These are phyloP conservation scores for Handroanthus guayacan DNA, from an alignment of 257 asterid species.

Conservation along the genomic window DNA sequence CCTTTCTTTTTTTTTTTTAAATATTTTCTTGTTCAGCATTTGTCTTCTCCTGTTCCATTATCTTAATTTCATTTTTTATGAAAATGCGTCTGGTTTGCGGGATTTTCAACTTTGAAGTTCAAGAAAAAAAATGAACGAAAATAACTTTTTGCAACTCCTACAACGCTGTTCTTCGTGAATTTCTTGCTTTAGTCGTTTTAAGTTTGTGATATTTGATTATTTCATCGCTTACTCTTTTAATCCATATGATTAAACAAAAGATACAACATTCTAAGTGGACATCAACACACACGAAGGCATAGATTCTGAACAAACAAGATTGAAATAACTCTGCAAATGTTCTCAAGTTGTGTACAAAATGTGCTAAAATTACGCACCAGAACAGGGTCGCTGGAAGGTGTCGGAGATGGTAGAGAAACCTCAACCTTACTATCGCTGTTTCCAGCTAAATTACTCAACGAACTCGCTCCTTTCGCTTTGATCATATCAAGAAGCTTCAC, in stretches of 20 bases:
- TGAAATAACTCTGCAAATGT: constrained; percentile 16
- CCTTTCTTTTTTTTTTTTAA: too few species aligned
- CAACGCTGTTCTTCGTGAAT: not conserved
- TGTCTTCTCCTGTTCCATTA: too few species aligned
- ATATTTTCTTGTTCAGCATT: too few species aligned
- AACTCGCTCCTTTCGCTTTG: constrained; percentile 62
- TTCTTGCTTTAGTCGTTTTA: not conserved
- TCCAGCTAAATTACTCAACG: constrained; percentile 54
- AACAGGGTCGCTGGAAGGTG: constrained; percentile 85
- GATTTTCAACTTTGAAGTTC: too few species aligned
- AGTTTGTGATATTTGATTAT: constrained; percentile 14
- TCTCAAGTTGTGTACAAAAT: constrained; percentile 56
- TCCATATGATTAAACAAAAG: constrained; percentile 5
- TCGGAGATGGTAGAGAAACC: constrained; percentile 98
- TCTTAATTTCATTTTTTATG: not conserved
- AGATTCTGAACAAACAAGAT: constrained; percentile 22
- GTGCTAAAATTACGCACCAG: constrained; percentile 95
- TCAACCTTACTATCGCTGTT: constrained; percentile 61
- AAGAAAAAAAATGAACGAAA: not conserved
- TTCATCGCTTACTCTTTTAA: constrained; percentile 7
- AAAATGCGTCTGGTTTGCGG: too few species aligned
- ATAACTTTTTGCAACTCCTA: not conserved
- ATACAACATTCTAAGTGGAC: not conserved
- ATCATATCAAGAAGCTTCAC: constrained; percentile 88
- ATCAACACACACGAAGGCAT: not conserved